Base-by-base conservation (phyloP, 768 basidiomycete genomes). In the Amanita jacksonii region DNA sequence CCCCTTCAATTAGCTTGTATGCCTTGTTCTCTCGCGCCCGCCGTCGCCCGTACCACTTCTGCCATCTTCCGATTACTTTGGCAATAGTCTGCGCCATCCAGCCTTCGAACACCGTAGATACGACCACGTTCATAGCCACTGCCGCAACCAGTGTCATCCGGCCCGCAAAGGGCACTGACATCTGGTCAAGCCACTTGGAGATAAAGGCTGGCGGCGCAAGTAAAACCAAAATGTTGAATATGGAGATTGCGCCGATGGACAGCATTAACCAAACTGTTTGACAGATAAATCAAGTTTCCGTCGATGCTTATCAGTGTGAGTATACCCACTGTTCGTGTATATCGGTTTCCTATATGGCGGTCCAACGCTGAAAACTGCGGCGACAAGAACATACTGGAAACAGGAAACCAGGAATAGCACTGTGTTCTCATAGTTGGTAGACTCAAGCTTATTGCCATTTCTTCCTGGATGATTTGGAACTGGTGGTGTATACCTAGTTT, bases 371-470 rank as follows among this genome's bases (percentile, higher is more conserved):
- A 98, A 99, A 0, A 98, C 91, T 0, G 84, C 94, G 9, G 94
- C 96, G 6, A 96, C 88, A 38, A 98, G 69, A 55, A 98, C 89
- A 61, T 99, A 99, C 65, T 99, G 96, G 79, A 98, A 98, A 49
- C 91, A 96, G 8, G 96, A 97, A 34, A 97, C 69, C 51, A 97
- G 63, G 67, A 99, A 99, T 45, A 99, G 63, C 22, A 76, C 79
- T 4, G 96, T 81, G 59, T 99, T 97, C 61, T 98, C 96, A 55
- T 76, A 93, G 59, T 93, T 97, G 32, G 66, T 77, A 16, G 89
- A 81, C 47, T 90, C 77, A 34, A 98, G 70, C 53, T 88, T 78
- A 60, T 82, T 74, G 48, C 72, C 74, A 33, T 76, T 72, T 34
- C 65, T 62, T 5, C 57, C 55, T 19, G 73, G 69, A 15, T 72